Conservation (phyloP, 129 eudicot genomes). For the Pseudognaphalium luteoalbum region DNA sequence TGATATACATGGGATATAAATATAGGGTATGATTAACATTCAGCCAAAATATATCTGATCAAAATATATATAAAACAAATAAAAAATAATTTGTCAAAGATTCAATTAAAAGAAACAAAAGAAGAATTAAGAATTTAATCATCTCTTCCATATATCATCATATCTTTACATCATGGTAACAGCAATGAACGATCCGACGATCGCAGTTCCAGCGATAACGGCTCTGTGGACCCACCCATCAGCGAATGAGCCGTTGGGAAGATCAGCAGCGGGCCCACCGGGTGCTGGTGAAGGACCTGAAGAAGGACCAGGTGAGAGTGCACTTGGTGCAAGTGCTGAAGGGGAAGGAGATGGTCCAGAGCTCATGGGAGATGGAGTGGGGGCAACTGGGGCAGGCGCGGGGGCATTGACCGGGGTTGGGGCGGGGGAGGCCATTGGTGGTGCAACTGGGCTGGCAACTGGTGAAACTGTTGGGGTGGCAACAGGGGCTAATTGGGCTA, state of each 20-base stretch:
- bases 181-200: constrained; percentile 46
- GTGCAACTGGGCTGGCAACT: constrained; percentile 12
- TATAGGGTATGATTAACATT: background rate
- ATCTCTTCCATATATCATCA: constrained; percentile 11
- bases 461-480: constrained; percentile 3
- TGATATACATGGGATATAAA: background rate
- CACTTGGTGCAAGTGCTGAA: constrained; percentile 37
- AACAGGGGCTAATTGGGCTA: background rate
- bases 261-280: constrained; percentile 29
- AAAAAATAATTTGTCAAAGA: background rate
- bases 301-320: constrained; percentile 34
- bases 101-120: constrained; percentile 8
- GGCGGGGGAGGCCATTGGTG: constrained; percentile 44
- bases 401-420: constrained; percentile 28
- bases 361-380: constrained; percentile 20
- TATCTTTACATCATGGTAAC: constrained; percentile 42
- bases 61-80: background rate
- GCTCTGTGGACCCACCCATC: constrained; percentile 43
- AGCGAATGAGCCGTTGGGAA: constrained; percentile 34
- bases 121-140: constrained; percentile 9
- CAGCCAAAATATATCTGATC: background rate
- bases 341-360: constrained; percentile 35
- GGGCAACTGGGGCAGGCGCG: constrained; percentile 21
- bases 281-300: constrained; percentile 35
- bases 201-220: constrained; percentile 43